Base-by-base conservation (phyloP, 176 grass and related monocot species). In the Bothriochloa decipiens region DNA sequence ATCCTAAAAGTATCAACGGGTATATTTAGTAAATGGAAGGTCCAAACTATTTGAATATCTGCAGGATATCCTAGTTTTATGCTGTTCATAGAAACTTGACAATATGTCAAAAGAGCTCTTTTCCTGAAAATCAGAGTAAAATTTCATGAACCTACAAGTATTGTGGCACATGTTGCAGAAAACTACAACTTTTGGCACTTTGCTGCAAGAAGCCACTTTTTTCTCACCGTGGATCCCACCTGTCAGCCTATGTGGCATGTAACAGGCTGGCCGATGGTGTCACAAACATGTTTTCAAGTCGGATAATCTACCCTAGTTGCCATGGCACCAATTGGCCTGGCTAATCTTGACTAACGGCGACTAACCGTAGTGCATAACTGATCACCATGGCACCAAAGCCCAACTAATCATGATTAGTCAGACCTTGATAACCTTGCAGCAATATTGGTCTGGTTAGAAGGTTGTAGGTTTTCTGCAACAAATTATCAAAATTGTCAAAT, bases 11-110 rank as follows among this genome's bases (percentile, higher is more conserved):
- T 55, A 47, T 36, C 0, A 32, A 77, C 67, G 23, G 57, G 64
- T 53, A 74, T 79, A 65, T 42, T 60, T 68, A 33, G 39, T 76
- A 68, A 58, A 18, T 43, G 17, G 45, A 81, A 81, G 55, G 23
- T 70, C 26, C 25, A 10, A 67, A 37, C 41, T 52, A 84, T 36
- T 15, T 79, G 10, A 46, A 28, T 80, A 68, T 71, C 43, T 29
- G 14, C 60, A 75, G 10, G 40, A 55, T 45, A 79, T 58, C 23
- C 45, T 53, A 35, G 46, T 67, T 27, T 47, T 16, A 37, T 71
- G 26, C 69, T 84, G 28, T 69, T 76, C 10, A 81, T 84, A 46
- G 27, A 65, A 28, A 65, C 63, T 16, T 32, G 27, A 32, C 13
- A 65, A 65, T 65, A 32, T 6, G 27, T 65, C 27, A 32, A 4